A percentile compares a stretch with the other conserved stretches of the same genome.
These are phyloP conservation scores for Alternaria gaisen DNA, from an alignment of 2,329 filamentous ascomycete genomes.

Conservation along the genomic window DNA sequence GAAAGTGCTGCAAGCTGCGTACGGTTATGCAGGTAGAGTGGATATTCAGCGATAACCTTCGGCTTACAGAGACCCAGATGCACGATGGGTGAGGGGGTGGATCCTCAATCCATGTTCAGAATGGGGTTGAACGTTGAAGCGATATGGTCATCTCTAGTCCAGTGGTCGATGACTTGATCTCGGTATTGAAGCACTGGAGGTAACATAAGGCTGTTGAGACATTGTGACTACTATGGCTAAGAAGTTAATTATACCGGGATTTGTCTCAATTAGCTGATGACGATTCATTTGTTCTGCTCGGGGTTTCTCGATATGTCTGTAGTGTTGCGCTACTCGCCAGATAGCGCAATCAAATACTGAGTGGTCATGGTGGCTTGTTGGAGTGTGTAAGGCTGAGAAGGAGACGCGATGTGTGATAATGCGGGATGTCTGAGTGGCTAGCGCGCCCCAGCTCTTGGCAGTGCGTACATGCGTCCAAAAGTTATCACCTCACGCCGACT, in stretches of 20 bases:
- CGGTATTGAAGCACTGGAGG: background rate
- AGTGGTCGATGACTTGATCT: background rate
- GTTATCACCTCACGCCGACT: constrained; percentile 5
- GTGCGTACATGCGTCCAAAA: constrained; percentile 13
- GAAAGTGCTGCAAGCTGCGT: background rate
- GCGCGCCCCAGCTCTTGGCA: constrained; percentile 12
- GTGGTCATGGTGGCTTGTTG: background rate
- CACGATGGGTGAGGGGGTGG: background rate
- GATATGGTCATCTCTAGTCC: background rate
- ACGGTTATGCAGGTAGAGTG: background rate
- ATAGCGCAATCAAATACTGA: background rate
- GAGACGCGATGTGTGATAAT: background rate
- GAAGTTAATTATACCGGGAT: background rate
- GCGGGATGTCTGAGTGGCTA: constrained; percentile 10
- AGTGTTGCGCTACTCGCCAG: background rate
- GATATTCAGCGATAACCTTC: background rate
- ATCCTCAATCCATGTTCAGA: background rate
- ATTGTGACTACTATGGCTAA: background rate
- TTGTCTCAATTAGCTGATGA: background rate
- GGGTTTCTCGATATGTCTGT: background rate
- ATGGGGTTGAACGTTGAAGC: background rate
- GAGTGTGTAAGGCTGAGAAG: background rate
- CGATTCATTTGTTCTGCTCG: background rate
- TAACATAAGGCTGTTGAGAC: background rate
- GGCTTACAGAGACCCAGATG: background rate